Evolutionary conservation across 176 grass and related monocot genomes (phyloP).

Genomic region (Musa schizocarpa): DNA sequence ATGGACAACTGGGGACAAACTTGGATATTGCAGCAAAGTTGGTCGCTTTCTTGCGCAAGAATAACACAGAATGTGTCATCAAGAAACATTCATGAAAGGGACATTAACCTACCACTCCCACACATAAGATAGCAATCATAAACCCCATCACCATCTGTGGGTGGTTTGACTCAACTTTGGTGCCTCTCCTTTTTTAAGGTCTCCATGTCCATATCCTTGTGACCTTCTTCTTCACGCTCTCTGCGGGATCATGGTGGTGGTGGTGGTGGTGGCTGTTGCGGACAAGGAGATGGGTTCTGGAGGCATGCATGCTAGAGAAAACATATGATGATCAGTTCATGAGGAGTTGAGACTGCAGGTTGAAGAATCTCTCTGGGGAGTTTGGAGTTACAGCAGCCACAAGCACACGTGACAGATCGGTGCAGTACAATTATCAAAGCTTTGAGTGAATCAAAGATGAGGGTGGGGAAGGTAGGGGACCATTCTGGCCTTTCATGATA

Average conservation of each 20-base stretch:
- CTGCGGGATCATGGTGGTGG: neutral
- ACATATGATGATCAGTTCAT: no score
- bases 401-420: neutral
- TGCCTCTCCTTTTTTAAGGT: neutral
- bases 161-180: no score
- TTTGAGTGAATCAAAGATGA: neutral
- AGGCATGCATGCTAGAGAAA: neutral
- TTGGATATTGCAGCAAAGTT: neutral
- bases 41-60: neutral
- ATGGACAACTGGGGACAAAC: neutral
- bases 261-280: neutral
- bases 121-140: no score
- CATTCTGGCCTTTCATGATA: neutral
- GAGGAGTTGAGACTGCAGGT: no score
- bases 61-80: neutral
- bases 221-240: neutral
- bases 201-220: neutral
- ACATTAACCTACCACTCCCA: neutral
- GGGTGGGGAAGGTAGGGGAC: neutral
- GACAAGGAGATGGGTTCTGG: neutral
- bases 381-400: neutral
- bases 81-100: neutral
- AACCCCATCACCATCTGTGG: no score
- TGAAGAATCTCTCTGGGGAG: no score
- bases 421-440: neutral